A percentile compares a stretch with the other conserved stretches of the same genome.
phyloP scores from a whole-genome alignment of 176 grass and related monocot species.

The Poa pratensis region DNA sequence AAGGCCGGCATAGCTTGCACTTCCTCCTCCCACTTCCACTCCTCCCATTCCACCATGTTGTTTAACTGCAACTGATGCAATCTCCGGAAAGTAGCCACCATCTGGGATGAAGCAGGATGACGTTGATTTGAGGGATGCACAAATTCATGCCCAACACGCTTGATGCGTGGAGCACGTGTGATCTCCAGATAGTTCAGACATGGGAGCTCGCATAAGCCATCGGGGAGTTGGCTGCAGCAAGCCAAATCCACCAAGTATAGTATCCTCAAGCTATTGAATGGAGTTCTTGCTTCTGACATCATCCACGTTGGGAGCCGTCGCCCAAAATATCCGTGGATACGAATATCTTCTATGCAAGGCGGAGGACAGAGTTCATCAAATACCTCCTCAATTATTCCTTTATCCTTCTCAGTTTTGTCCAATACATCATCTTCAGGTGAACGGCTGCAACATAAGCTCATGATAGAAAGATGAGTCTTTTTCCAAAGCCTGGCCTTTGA shows the following conservation, averaged over 20 bases:
- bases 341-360: background rate
- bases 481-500: background rate
- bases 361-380: constrained; percentile 38
- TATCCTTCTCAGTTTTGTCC: background rate
- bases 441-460: background rate
- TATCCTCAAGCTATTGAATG: background rate
- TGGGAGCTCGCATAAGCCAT: constrained; percentile 10
- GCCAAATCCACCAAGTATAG: background rate
- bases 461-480: background rate
- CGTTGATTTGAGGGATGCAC: background rate
- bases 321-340: background rate
- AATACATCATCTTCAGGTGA: background rate
- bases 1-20: background rate
- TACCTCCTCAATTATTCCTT: fast-evolving
- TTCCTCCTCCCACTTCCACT: background rate
- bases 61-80: background rate
- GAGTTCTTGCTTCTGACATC: background rate
- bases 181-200: too few relatives aligned
- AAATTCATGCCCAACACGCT: constrained; percentile 10
- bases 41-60: background rate
- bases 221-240: background rate
- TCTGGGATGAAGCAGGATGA: too few relatives aligned
- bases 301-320: constrained; percentile 15
- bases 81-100: background rate
- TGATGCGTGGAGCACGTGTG: background rate